Evolutionary conservation across 768 basidiomycete genomes (phyloP), one percentile per base, ranked within the genome.

Genomic region (Termitomyces sp.): DNA sequence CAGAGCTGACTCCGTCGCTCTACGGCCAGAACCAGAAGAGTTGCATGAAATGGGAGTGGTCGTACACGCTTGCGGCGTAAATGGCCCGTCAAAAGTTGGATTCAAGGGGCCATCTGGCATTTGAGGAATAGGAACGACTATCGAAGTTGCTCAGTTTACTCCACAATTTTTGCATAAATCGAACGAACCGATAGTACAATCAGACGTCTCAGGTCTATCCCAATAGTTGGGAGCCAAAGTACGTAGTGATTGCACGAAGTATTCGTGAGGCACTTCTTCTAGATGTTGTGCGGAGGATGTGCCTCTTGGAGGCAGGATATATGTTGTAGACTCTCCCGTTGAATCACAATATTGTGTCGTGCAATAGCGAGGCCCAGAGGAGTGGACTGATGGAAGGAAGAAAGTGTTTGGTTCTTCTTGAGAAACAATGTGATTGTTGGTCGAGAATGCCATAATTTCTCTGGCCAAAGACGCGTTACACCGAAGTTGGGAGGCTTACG

Each of bases 171-270:
- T 36, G 20, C 5, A 52, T 16, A 15, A 22, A 58, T 39, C 3
- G 3, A 34, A 71, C 81, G 34, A 64, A 90, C 90, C 79, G 56
- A 92, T 78, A 16, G 90, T 90, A 70, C 89, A 92, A 70, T 92
- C 87, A 9, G 89, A 82, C 1, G 85, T 88, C 62, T 88, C 86
- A 57, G 83, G 79, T 61, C 83, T 87, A 65, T 85, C 81, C 89
- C 90, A 90, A 72, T 86, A 89, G 48, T 78, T 73, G 22, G 82
- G 73, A 15, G 88, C 89, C 51, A 90, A 74, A 66, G 71, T 74
- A 70, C 81, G 86, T 42, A 91, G 81, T 68, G 86, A 85, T 65
- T 82, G 79, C 63, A 87, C 67, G 65, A 90, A 87, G 65, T 89
- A 90, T 66, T 87, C 86, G 64, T 82, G 74, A 55, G 89, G 89